These are phyloP conservation scores for Agrocybe chaxingu DNA, from an alignment of 768 basidiomycete species.

Conservation along the genomic window DNA sequence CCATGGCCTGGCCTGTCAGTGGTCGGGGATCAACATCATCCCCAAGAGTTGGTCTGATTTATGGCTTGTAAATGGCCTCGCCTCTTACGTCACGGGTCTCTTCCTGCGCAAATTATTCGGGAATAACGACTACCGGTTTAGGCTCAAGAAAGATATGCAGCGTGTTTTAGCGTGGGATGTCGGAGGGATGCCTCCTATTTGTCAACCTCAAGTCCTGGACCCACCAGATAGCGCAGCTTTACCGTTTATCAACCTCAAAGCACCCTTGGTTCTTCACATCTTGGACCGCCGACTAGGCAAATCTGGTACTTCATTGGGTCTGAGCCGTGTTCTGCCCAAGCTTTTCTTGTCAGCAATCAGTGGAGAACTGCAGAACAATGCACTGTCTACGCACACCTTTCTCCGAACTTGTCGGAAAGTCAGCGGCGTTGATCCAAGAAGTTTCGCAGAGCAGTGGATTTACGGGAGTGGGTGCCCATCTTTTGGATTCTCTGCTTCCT, in stretches of 20 bases:
- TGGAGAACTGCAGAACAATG: conserved; percentile 83
- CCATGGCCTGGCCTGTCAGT: conserved; percentile 91
- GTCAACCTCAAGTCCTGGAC: conserved; percentile 81
- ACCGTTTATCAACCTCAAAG: conserved; percentile 92
- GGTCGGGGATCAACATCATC: conserved; percentile 95
- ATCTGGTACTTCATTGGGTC: conserved; percentile 90
- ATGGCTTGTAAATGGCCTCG: conserved; percentile 96
- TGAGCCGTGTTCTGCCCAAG: conserved; percentile 93
- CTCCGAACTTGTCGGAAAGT: conserved; percentile 90
- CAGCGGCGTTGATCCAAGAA: conserved; percentile 83
- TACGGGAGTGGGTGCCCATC: conserved; percentile 95
- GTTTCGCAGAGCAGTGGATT: conserved; percentile 99
- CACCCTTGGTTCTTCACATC: conserved; percentile 94
- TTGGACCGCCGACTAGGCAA: conserved; percentile 92
- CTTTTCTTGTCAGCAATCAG: conserved; percentile 92
- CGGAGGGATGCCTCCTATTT: conserved; percentile 89
- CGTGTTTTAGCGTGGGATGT: conserved; percentile 85
- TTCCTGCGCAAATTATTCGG: conserved; percentile 87
- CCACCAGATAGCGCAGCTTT: conserved; percentile 79
- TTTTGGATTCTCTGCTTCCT: conserved; percentile 85
- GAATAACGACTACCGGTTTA: conserved; percentile 95
- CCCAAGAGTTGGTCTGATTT: conserved; percentile 91
- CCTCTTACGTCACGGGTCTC: conserved; percentile 85
- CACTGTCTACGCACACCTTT: conserved; percentile 87
- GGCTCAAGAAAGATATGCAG: conserved; percentile 95